A percentile compares a stretch with the other conserved stretches of the same genome.
These are phyloP conservation scores for Coniophora puteana DNA, from an alignment of 1,284 basidiomycete species.

Conservation along the genomic window DNA sequence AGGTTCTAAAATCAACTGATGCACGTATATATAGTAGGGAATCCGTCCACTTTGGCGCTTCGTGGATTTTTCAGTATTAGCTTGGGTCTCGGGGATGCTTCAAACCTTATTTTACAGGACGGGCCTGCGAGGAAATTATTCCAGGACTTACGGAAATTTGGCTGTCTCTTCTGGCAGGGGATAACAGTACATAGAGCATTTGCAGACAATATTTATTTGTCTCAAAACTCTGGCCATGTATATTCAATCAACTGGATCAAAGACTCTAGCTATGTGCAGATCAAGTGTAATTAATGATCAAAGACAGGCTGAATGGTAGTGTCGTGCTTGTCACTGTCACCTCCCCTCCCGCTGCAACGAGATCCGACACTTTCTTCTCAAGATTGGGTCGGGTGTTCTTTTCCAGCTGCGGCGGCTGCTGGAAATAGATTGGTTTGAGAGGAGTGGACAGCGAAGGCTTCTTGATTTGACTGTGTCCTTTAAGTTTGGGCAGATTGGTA, in stretches of 20 bases:
- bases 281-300: conserved; percentile 62
- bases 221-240: too few species aligned
- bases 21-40: too few species aligned
- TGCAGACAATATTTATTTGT: too few species aligned
- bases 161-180: too few species aligned
- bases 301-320: conserved; percentile 82
- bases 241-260: background rate
- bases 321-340: conserved; percentile 85
- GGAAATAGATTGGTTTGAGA: conserved; percentile 81
- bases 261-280: background rate
- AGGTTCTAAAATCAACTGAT: too few species aligned
- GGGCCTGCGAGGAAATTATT: too few species aligned
- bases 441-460: conserved; percentile 79
- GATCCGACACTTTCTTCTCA: conserved; percentile 78
- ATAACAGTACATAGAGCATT: too few species aligned
- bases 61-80: too few species aligned
- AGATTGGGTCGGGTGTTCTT: conserved; percentile 86
- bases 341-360: conserved; percentile 74
- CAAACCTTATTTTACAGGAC: too few species aligned
- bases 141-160: too few species aligned
- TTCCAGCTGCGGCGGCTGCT: conserved; percentile 89
- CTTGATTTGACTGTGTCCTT: conserved; percentile 97
- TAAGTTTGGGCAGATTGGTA: conserved; percentile 5
- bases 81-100: too few species aligned
- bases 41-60: too few species aligned